phyloP scores from a whole-genome alignment of 2,329 filamentous ascomycete species.

The Teratosphaeria pseudoeucalypti region DNA sequence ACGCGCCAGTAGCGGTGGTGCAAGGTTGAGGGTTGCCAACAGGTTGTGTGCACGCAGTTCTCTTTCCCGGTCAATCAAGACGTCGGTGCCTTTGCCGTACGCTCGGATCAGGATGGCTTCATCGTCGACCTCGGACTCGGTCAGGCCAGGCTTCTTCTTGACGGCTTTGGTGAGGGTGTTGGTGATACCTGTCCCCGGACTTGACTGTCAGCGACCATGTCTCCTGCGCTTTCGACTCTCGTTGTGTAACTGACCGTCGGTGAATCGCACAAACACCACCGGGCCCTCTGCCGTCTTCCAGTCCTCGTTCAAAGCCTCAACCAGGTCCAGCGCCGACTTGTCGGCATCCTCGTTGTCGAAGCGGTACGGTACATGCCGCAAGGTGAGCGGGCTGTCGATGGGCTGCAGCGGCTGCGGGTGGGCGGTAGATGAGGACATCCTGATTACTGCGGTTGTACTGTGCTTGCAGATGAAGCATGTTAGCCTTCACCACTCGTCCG shows the following conservation, averaged over 20 bases:
- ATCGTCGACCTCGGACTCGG: conserved; percentile 66
- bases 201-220: background rate
- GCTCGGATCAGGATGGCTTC: conserved; percentile 83
- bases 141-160: conserved; percentile 57
- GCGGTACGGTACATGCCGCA: conserved; percentile 55
- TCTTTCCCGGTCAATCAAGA: conserved; percentile 92
- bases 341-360: conserved; percentile 72
- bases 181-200: conserved; percentile 56
- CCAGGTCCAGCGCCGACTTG: conserved; percentile 66
- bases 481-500: conserved; percentile 1
- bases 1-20: conserved; percentile 75
- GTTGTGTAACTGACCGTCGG: conserved; percentile 47
- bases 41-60: conserved; percentile 59
- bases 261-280: conserved; percentile 82
- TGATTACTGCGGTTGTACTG: conserved; percentile 11
- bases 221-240: background rate
- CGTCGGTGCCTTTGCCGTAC: conserved; percentile 86
- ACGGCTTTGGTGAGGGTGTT: conserved; percentile 81
- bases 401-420: conserved; percentile 6
- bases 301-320: conserved; percentile 69
- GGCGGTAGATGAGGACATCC: conserved; percentile 15
- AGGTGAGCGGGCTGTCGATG: conserved; percentile 23
- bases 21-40: conserved; percentile 71
- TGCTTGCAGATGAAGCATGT: conserved; percentile 5
- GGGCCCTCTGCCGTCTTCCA: conserved; percentile 66